Conservation (phyloP, 2,329 filamentous ascomycete species). For the Aspergillus bombycis region DNA sequence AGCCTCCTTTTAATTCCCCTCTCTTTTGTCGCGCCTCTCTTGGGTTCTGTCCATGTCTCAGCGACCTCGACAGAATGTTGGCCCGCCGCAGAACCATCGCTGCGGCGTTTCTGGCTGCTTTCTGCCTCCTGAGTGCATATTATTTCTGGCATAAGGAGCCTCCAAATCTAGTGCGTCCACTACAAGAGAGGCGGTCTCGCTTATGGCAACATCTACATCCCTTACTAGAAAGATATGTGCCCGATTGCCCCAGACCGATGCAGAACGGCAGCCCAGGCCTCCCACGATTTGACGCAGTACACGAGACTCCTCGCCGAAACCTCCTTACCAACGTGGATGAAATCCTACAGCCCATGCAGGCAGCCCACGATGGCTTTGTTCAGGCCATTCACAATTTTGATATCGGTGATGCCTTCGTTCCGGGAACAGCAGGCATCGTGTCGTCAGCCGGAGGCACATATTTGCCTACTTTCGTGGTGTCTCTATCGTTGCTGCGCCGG, state of each 20-base stretch:
- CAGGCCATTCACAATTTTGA: constrained; percentile 27
- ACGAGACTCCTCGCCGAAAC: constrained; percentile 24
- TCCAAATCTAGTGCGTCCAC: not conserved
- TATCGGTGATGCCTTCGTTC: constrained; percentile 30
- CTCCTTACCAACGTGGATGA: constrained; percentile 31
- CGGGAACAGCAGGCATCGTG: constrained; percentile 48
- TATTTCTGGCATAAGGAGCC: constrained; percentile 10
- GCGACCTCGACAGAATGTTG: constrained; percentile 9
- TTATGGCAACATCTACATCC: constrained; percentile 25
- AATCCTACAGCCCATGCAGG: constrained; percentile 31
- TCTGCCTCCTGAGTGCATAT: constrained; percentile 12
- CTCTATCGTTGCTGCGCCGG: constrained; percentile 52
- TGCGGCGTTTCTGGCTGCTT: not conserved
- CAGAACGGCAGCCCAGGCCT: constrained; percentile 15
- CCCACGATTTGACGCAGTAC: constrained; percentile 21
- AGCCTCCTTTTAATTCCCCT: not conserved
- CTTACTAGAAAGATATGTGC: constrained; percentile 22
- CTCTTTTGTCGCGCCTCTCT: not conserved
- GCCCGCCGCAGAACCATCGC: constrained; percentile 9
- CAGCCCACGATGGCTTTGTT: constrained; percentile 41
- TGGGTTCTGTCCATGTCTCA: not conserved
- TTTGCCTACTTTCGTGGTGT: constrained; percentile 50
- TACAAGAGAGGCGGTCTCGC: constrained; percentile 14
- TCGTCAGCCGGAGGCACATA: constrained; percentile 50
- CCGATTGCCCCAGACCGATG: constrained; percentile 19